Base-by-base conservation (phyloP, 2,329 filamentous ascomycete species). In the Colletotrichum tropicale region DNA sequence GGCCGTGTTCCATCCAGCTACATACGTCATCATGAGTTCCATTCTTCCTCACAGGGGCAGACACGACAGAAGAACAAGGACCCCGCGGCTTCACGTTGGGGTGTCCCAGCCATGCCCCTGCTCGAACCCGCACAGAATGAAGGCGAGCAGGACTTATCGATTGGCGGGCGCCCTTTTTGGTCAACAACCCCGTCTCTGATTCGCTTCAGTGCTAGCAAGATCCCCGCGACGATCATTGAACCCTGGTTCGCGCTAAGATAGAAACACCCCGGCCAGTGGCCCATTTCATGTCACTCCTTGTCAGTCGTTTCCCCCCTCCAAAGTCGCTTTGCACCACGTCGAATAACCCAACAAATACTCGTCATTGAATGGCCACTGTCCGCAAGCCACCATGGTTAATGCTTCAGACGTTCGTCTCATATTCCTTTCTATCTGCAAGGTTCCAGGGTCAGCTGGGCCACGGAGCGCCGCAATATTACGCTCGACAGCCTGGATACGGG, bases 241-340 rank as follows among this genome's bases (percentile, higher is more conserved):
- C 69, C 76, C 76, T 60, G 65, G 76, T 70, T 76, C 65, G 56
- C 69, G 66, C 71, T 75, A 76, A 76, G 71, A 75, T 56, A 76
- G 34, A 66, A 55, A 16, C 10, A 24, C 58, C 55, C 64, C 58
- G 30, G 38, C n/a, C 61, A 58, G 28, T 32, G 52, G 56, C 61
- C 67, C 24, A 36, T 43, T 69, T 24, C 43, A 62, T 56, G 36
- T 48, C 32, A 56, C 32, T 64, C 30, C 32, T 38, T 70, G 58
- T 58, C 68, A 43, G n/a, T 69, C 32, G 9, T 8, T 16, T 66
- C 34, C 28, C 30, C 36, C 18, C 21, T 66, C 36, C 60, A 36
- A 38, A 30, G 34, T 62, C 58, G 52, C 52, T n/a, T 18, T 55
- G 55, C n/a, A n/a, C 62, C 56, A 64, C n/a, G 15, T 58, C 65